phyloP scores from a whole-genome alignment of 225 moss, liverwort and hornwort species.

The Pleurozium schreberi region DNA sequence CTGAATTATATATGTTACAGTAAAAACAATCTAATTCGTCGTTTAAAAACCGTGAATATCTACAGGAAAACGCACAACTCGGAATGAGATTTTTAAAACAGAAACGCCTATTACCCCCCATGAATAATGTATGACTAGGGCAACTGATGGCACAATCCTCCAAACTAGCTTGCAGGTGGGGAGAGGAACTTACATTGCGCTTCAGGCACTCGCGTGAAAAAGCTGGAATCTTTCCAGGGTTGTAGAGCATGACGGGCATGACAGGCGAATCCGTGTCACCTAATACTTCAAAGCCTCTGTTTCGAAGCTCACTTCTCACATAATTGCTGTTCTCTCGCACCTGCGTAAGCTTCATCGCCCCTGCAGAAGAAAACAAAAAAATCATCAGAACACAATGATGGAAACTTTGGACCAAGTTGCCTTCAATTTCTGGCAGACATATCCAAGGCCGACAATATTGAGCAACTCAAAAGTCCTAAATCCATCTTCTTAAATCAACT shows the following conservation, averaged over 20 bases:
- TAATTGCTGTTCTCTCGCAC: slow-evolving; percentile 92
- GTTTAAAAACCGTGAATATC: not conserved
- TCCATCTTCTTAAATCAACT: not conserved
- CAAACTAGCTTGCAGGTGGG: not conserved
- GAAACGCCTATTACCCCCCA: not conserved
- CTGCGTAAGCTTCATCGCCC: slow-evolving; percentile 68
- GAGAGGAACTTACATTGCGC: slow-evolving; percentile 57
- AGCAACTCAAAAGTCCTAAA: not conserved
- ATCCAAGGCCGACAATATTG: not conserved
- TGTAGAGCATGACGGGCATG: slow-evolving; percentile 97
- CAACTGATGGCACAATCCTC: not conserved
- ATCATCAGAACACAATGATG: not conserved
- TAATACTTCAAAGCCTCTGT: slow-evolving; percentile 86
- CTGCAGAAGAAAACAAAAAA: slow-evolving; percentile 16
- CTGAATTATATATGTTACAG: not conserved
- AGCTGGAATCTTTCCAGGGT: slow-evolving; percentile 96
- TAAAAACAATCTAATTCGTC: not conserved
- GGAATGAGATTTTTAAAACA: not conserved
- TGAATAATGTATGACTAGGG: not conserved
- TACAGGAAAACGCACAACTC: not conserved
- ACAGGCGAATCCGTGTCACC: slow-evolving; percentile 92
- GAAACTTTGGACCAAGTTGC: not conserved
- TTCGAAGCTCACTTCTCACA: slow-evolving; percentile 69
- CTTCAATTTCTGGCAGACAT: not conserved
- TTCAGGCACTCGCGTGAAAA: slow-evolving; percentile 93